A percentile compares a stretch with the other conserved stretches of the same genome.
These are phyloP conservation scores for Xylaria sp. DNA, from an alignment of 495 filamentous ascomycete genomes.

Conservation along the genomic window DNA sequence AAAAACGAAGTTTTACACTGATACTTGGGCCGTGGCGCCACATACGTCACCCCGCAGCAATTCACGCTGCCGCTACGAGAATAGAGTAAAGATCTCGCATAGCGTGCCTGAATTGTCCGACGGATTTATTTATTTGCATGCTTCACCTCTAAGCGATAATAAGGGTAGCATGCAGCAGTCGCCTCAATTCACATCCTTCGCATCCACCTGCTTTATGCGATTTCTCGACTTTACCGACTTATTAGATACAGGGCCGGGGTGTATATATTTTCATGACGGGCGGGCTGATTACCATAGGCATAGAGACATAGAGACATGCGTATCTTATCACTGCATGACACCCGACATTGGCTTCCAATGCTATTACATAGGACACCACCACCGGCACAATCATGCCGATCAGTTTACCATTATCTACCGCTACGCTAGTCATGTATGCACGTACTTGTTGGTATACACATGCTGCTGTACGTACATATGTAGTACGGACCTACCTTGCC, in stretches of 20 bases:
- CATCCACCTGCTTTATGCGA: not conserved
- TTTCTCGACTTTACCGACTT: not conserved
- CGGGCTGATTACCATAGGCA: not conserved
- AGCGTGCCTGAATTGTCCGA: slow-evolving; percentile 18
- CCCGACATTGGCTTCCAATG: not conserved
- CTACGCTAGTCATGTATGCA: not conserved
- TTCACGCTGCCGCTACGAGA: slow-evolving; percentile 16
- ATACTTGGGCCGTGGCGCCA: not conserved
- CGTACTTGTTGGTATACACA: no score
- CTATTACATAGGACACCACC: not conserved
- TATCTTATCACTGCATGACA: slow-evolving; percentile 2
- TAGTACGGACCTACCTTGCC: not conserved
- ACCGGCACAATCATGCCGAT: not conserved
- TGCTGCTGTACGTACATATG: not conserved
- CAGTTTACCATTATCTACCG: not conserved
- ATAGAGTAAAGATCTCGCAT: slow-evolving; percentile 18
- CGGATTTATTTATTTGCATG: not conserved
- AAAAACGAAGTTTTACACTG: not conserved
- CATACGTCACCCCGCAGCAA: slow-evolving; percentile 19
- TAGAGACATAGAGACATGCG: no score
- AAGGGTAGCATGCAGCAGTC: not conserved
- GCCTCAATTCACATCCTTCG: not conserved
- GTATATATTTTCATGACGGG: not conserved
- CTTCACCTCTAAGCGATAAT: not conserved
- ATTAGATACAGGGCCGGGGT: not conserved